phyloP scores from a whole-genome alignment of 768 basidiomycete genomes.

The Botryobasidium botryosum region DNA sequence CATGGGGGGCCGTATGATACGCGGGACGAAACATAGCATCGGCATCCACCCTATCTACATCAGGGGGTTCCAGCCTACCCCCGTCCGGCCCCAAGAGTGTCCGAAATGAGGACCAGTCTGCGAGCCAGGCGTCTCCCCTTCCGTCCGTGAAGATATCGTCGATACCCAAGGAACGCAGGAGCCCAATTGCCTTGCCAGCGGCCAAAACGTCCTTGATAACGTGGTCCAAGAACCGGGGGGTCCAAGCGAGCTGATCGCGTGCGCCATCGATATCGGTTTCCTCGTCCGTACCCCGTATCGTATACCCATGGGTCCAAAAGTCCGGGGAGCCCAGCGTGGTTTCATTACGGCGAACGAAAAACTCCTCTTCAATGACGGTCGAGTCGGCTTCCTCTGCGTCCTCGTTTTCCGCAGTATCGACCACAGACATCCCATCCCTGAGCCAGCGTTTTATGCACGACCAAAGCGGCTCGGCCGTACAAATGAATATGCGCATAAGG shows the following conservation, averaged over 20 bases:
- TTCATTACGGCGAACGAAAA: constrained; percentile 63
- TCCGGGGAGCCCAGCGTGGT: constrained; percentile 38
- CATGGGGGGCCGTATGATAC: not conserved
- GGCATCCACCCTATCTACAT: not conserved
- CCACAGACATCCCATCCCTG: constrained; percentile 45
- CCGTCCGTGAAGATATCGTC: constrained; percentile 7
- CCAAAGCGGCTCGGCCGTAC: constrained; percentile 57
- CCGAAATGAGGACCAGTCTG: constrained; percentile 3
- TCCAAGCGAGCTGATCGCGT: constrained; percentile 9
- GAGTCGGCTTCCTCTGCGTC: constrained; percentile 15
- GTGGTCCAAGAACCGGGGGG: constrained; percentile 46
- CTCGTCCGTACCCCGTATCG: constrained; percentile 28
- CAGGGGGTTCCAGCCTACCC: not conserved
- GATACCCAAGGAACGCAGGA: constrained; percentile 42
- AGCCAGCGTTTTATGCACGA: constrained; percentile 55
- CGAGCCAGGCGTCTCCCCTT: constrained; percentile 2
- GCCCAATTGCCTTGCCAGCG: constrained; percentile 61
- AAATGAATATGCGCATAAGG: constrained; percentile 44
- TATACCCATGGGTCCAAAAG: constrained; percentile 64
- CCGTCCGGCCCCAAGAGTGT: not conserved
- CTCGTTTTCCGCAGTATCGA: constrained; percentile 15
- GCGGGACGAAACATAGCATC: not conserved
- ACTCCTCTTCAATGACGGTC: constrained; percentile 49
- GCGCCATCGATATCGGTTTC: constrained; percentile 13
- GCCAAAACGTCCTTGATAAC: constrained; percentile 41